These are phyloP conservation scores for Synchytrium microbalum DNA, from an alignment of 371 early-diverging fungal species.

Conservation along the genomic window DNA sequence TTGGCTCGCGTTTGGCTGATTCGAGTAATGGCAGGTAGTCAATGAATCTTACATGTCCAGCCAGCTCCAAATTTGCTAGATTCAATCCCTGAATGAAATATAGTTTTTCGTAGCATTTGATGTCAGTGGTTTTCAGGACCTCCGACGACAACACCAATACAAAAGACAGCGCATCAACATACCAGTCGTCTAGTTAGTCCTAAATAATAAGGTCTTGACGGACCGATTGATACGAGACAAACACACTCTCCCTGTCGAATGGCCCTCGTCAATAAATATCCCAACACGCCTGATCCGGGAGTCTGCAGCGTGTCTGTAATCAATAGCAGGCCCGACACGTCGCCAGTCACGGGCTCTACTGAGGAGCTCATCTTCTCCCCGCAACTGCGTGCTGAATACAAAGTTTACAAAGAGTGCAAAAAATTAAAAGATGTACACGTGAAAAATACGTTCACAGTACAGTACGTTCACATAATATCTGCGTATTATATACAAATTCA, in stretches of 20 bases:
- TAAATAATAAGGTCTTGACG: background rate
- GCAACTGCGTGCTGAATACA: no score
- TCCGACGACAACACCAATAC: background rate
- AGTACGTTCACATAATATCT: no score
- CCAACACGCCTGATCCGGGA: background rate
- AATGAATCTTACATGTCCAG: background rate
- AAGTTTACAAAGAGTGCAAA: no score
- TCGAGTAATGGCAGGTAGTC: background rate
- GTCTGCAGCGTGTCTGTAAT: background rate
- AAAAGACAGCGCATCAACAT: background rate
- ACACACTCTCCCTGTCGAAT: background rate
- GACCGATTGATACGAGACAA: background rate
- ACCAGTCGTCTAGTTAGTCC: background rate
- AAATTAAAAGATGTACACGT: no score
- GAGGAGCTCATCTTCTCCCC: no score
- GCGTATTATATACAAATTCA: background rate
- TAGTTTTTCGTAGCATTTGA: background rate
- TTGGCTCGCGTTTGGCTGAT: background rate
- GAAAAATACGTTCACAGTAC: no score
- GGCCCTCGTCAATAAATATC: background rate
- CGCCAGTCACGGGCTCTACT: background rate
- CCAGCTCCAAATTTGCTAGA: background rate
- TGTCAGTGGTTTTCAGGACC: background rate
- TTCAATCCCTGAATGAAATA: background rate
- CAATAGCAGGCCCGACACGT: background rate